These are phyloP conservation scores for Eutrema heterophyllum DNA, from an alignment of 345 rosid species.

Conservation along the genomic window DNA sequence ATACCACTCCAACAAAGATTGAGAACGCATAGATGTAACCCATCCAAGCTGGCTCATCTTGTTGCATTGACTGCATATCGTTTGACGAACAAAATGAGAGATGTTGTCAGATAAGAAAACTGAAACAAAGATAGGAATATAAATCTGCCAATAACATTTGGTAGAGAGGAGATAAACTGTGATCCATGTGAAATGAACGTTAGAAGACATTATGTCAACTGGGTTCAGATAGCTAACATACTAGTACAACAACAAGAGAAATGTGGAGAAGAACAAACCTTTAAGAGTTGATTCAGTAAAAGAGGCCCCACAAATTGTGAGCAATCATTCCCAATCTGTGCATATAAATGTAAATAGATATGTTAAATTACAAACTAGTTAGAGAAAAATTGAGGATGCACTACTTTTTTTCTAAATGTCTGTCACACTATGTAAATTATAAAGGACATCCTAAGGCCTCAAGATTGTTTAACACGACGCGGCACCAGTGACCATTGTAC, in stretches of 20 bases:
- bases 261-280: slow-evolving; percentile 46
- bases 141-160: not conserved
- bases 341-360: not conserved
- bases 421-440: not conserved
- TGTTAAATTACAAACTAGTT: not conserved
- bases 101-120: slow-evolving; percentile 7
- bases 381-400: not conserved
- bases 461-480: not conserved
- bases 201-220: not conserved
- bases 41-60: slow-evolving; percentile 79
- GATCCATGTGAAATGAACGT: slow-evolving; percentile 8
- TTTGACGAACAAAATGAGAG: slow-evolving; percentile 16
- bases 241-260: not conserved
- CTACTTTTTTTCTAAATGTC: not conserved
- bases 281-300: slow-evolving; percentile 67
- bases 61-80: slow-evolving; percentile 92
- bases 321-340: slow-evolving; percentile 57
- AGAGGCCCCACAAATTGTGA: slow-evolving; percentile 98
- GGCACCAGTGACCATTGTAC: slow-evolving; percentile 3
- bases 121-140: not conserved
- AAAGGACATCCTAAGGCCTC: not conserved
- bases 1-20: slow-evolving; percentile 37
- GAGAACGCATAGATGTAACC: slow-evolving; percentile 63
- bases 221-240: not conserved
- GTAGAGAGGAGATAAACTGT: not conserved